Evolutionary conservation across 768 basidiomycete species (phyloP), one percentile per base, ranked within the genome.

Genomic region (Agrocybe praecox): DNA sequence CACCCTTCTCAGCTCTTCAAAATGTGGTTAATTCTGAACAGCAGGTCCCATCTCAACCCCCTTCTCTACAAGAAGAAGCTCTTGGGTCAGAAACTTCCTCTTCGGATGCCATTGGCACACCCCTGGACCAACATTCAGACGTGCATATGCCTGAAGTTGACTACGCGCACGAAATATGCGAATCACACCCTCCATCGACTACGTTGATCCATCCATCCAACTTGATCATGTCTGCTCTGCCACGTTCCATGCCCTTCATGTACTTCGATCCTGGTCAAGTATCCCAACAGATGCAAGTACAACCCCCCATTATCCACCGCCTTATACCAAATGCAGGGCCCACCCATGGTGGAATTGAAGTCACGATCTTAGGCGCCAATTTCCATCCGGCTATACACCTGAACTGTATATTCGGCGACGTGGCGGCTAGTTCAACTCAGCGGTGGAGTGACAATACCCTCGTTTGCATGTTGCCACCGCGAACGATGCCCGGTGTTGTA

Each of bases 381-480:
- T 98, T 99, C 73, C 86, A 90, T 66, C 81, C 88, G 0, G 80
- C 84, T 43, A 70, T 89, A 52, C 84, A 85, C 60, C 75, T 92
- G 23, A 85, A 84, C 52, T 92, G 93, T 62, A 76, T 94, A 2
- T 99, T 99, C 71, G 96, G 96, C 22, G 91, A 89, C 62, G 79
- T 86, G 10, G 69, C 82, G 12, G 89, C 96, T 9, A 90, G 87
- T 55, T 90, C 90, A 10, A 96, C 94, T 0, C 90, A 92, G 63
- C 80, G 90, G 40, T 98, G 94, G 92, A 92, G 92, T 67, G 90
- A 94, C 53, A 96, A 92, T 64, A 94, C 95, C 12, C 81, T 98
- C 9, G 92, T 98, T 15, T 98, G 96, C 69, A 73, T 95, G 45
- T 71, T 98, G 42, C 97, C 96, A 10, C 94, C 97, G 0, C 82